Conservation (phyloP, 306 rosid genomes). For the Mucuna pruriens region DNA sequence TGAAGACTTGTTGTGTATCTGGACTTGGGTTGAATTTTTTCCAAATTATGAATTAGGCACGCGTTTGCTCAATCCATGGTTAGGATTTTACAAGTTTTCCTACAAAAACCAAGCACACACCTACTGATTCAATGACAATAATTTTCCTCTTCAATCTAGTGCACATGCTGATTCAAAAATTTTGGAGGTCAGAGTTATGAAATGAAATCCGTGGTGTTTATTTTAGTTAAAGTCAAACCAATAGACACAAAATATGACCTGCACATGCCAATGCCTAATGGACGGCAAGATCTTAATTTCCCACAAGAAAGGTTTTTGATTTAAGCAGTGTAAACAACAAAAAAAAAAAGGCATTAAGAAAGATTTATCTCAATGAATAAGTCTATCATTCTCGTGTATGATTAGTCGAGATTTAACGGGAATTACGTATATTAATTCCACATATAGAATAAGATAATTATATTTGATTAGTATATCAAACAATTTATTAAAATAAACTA, state of each 20-base stretch:
- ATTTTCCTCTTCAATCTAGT: background rate
- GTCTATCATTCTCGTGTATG: too few relatives aligned
- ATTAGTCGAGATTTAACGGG: too few relatives aligned
- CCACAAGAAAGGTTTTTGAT: background rate
- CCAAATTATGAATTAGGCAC: background rate
- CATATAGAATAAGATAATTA: too few relatives aligned
- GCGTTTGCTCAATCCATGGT: background rate
- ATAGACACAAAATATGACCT: background rate
- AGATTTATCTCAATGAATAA: too few relatives aligned
- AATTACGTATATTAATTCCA: too few relatives aligned
- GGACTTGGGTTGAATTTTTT: background rate
- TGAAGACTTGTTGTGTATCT: background rate
- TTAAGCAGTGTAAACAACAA: too few relatives aligned
- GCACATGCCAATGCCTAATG: background rate
- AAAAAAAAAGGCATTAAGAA: too few relatives aligned
- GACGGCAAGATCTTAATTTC: background rate
- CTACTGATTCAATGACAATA: background rate
- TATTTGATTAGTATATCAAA: too few relatives aligned
- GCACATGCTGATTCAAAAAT: background rate
- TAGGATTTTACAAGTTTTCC: background rate
- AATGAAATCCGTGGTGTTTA: background rate
- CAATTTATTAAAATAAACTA: too few relatives aligned
- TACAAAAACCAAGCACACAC: background rate
- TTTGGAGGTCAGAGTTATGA: background rate
- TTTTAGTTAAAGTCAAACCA: conserved; percentile 11